Evolutionary conservation across 768 basidiomycete species (phyloP), one percentile per base, ranked within the genome.

Genomic region (Mycena metata): DNA sequence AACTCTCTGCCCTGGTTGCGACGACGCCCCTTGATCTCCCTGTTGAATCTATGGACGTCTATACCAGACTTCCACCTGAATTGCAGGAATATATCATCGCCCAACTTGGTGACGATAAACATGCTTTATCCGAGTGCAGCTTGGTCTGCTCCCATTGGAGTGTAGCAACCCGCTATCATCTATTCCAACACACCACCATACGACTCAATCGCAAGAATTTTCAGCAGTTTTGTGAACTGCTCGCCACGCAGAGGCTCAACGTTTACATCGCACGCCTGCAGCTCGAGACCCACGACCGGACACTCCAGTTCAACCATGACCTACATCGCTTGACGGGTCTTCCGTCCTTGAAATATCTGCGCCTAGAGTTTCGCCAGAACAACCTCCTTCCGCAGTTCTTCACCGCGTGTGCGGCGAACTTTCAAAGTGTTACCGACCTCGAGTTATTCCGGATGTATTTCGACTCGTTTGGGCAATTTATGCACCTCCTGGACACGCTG

Each of bases 61-160:
- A 1, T 13, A 39, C 52, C 35, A 42, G 67, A 41, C 19, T 56
- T 33, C 67, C 67, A 0, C 17, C 60, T 17, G 67, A 68, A 39
- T 42, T 68, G 8, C 50, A 63, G 33, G 60, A 63, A 47, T 63
- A 63, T 33, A 62, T 63, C 49, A 52, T 68, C 39, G 66, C 50
- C 24, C 52, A 55, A 23, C 51, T 61, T 19, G 41, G 52, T 13
- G 23, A 51, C 16, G 67, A 68, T 17, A 47, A 47, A 23, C 39
- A 3, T 13, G 5, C 60, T 21, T 39, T 68, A 11, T 24, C 17
- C 0, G 41, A 41, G 26, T 68, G 67, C 33, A 68, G 47, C 15
- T n/a, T 62, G 23, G 60, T 63, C 15, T 68, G 60, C 67, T 33
- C n/a, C 17, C 16, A 39, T 7, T 68, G 60, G 67, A 41, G 39